Percentiles rank a stretch among this genome's conserved stretches.
These are phyloP conservation scores for Ustilago vetiveriae DNA, from an alignment of 1,284 basidiomycete species.

Conservation along the genomic window DNA sequence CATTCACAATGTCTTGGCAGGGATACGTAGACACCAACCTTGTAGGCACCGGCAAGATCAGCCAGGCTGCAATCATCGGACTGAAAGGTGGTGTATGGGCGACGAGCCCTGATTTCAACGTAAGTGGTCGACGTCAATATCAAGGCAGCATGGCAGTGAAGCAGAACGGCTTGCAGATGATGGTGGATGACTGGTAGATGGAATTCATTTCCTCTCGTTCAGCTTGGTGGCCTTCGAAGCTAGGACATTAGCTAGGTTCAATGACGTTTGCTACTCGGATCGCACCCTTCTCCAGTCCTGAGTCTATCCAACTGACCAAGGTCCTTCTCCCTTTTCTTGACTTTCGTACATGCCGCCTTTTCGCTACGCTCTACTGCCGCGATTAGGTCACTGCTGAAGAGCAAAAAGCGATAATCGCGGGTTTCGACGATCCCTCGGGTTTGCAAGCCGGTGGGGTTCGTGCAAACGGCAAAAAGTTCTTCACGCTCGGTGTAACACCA, in stretches of 20 bases:
- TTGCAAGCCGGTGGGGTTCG: slow-evolving; percentile 74
- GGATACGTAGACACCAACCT: slow-evolving; percentile 89
- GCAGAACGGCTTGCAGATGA: neutral
- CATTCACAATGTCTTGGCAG: slow-evolving; percentile 68
- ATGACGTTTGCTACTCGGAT: no score
- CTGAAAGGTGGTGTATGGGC: slow-evolving; percentile 90
- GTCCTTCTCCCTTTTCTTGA: no score
- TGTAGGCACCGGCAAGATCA: slow-evolving; percentile 79
- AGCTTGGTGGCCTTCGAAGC: neutral
- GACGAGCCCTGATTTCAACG: slow-evolving; percentile 76
- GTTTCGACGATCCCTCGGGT: slow-evolving; percentile 71
- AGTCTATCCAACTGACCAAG: no score
- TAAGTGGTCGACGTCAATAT: slow-evolving; percentile 66
- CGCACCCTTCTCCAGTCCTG: no score
- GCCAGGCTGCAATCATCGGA: slow-evolving; percentile 85
- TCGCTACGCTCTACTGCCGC: no score
- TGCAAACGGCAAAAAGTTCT: slow-evolving; percentile 81
- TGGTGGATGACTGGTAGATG: neutral
- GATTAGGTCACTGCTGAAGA: slow-evolving; percentile 79
- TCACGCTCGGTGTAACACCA: slow-evolving; percentile 74
- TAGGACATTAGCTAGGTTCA: no score
- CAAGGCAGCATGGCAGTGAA: neutral
- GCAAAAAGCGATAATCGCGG: slow-evolving; percentile 75
- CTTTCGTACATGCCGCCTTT: no score
- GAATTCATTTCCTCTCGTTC: neutral